Evolutionary conservation across 2,329 filamentous ascomycete species (phyloP).

Genomic region (Aspergillus vadensis): DNA sequence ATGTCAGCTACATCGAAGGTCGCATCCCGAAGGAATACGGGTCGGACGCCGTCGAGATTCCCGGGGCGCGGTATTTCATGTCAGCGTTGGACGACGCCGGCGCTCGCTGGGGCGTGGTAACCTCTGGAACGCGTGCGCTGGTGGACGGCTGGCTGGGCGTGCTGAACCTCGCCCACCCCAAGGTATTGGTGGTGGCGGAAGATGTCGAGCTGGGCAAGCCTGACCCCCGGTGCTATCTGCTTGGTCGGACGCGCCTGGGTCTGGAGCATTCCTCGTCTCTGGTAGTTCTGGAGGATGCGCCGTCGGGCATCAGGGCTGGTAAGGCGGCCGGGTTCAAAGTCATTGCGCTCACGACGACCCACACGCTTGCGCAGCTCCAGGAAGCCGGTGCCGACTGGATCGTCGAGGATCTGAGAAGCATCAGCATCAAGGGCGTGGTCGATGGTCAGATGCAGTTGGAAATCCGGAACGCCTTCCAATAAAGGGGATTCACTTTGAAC

Average conservation of each 20-base stretch:
- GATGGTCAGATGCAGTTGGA: slow-evolving; percentile 67
- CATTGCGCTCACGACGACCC: slow-evolving; percentile 81
- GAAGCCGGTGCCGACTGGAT: slow-evolving; percentile 86
- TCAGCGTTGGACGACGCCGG: slow-evolving; percentile 62
- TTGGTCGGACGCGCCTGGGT: slow-evolving; percentile 66
- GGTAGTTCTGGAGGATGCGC: slow-evolving; percentile 85
- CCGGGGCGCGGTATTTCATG: slow-evolving; percentile 74
- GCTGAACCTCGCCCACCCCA: slow-evolving; percentile 65
- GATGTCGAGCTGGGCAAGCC: slow-evolving; percentile 76
- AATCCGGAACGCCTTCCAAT: slow-evolving; percentile 61
- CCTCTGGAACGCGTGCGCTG: slow-evolving; percentile 66
- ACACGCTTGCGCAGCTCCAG: slow-evolving; percentile 69
- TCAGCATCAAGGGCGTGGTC: slow-evolving; percentile 61
- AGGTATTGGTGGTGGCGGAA: slow-evolving; percentile 72
- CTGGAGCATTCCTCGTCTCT: slow-evolving; percentile 54
- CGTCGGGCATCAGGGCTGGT: slow-evolving; percentile 78
- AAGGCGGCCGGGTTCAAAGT: slow-evolving; percentile 86
- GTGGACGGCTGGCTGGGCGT: slow-evolving; percentile 72
- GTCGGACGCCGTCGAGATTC: slow-evolving; percentile 78
- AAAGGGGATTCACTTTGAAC: slow-evolving; percentile 11
- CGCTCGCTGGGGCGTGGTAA: slow-evolving; percentile 83
- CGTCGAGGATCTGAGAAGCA: slow-evolving; percentile 74
- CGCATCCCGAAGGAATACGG: slow-evolving; percentile 76
- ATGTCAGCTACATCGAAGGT: slow-evolving; percentile 77
- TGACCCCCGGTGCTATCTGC: slow-evolving; percentile 71